Evolutionary conservation across 192 early-diverging fungal species (phyloP).

Genomic region (Coemansia guatemalensis): DNA sequence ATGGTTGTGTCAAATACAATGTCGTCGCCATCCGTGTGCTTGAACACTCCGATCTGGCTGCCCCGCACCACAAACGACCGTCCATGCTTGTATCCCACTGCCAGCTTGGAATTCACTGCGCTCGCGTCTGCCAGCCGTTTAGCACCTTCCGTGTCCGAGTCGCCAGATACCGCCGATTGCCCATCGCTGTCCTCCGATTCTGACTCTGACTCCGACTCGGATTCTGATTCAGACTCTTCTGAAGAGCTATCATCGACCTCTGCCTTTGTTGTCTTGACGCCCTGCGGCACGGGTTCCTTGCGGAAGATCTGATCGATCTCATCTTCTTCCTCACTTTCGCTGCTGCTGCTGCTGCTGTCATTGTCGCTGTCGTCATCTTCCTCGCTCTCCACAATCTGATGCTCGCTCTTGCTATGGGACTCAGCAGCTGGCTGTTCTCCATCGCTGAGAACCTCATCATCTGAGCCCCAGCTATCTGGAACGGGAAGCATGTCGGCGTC

Average conservation of each 20-base stretch:
- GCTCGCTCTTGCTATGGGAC: not conserved
- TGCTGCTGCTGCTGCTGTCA: not conserved
- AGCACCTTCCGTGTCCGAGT: slow-evolving; percentile 5
- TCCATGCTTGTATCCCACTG: slow-evolving; percentile 81
- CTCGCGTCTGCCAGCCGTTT: not conserved
- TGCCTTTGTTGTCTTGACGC: slow-evolving; percentile 32
- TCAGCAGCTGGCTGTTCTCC: not conserved
- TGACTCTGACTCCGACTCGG: slow-evolving; percentile 37
- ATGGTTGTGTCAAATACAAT: slow-evolving; percentile 82
- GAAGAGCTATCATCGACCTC: slow-evolving; percentile 6
- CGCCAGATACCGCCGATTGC: slow-evolving; percentile 11
- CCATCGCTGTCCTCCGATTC: slow-evolving; percentile 27
- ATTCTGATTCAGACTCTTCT: slow-evolving; percentile 23
- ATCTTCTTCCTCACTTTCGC: slow-evolving; percentile 8
- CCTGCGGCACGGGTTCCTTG: slow-evolving; percentile 16
- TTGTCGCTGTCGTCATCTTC: not conserved
- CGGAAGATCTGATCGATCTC: slow-evolving; percentile 34
- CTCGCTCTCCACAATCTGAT: slow-evolving; percentile 18
- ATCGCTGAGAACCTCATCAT: slow-evolving; percentile 30
- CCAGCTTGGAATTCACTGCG: slow-evolving; percentile 73
- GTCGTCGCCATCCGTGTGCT: slow-evolving; percentile 68
- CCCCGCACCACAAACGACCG: slow-evolving; percentile 92
- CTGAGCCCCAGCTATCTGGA: slow-evolving; percentile 29
- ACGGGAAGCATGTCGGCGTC: slow-evolving; percentile 52
- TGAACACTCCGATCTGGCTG: slow-evolving; percentile 85